Evolutionary conservation across 768 basidiomycete genomes (phyloP).

Genomic region (Erythrobasidium yunnanense): DNA sequence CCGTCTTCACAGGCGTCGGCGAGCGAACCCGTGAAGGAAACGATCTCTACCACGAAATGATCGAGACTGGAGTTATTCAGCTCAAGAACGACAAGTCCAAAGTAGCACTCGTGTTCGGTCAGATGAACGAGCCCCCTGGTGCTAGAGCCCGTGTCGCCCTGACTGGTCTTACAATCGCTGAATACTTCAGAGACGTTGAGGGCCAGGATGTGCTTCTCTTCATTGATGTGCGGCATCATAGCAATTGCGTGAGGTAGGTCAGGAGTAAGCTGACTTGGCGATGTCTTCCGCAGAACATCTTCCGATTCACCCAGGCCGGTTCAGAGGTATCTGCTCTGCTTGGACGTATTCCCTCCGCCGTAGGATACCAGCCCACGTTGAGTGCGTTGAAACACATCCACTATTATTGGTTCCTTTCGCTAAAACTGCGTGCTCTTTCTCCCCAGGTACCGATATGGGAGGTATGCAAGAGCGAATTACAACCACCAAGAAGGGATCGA

Average conservation of each 20-base stretch:
- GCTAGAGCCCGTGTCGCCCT: constrained; percentile 99
- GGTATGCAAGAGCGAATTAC: constrained; percentile 88
- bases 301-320: constrained; percentile 99
- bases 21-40: constrained; percentile 99
- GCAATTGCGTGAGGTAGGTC: too few species aligned
- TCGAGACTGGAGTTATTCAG: constrained; percentile 99
- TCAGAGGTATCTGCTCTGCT: constrained; percentile 99
- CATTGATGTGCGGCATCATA: constrained; percentile 75
- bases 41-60: constrained; percentile 96
- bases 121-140: constrained; percentile 99
- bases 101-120: constrained; percentile 99
- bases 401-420: too few species aligned
- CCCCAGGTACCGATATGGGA: constrained; percentile 99
- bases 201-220: constrained; percentile 99
- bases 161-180: constrained; percentile 96
- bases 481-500: constrained; percentile 99
- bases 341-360: constrained; percentile 99
- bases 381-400: too few species aligned
- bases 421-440: too few species aligned
- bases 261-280: too few species aligned
- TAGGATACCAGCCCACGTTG: constrained; percentile 99
- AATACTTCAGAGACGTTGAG: constrained; percentile 99
- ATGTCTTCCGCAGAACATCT: constrained; percentile 59
- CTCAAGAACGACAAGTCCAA: constrained; percentile 93
- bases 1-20: constrained; percentile 72